Evolutionary conservation across 371 early-diverging fungal genomes (phyloP), one percentile per base, ranked within the genome.

Genomic region (Rhizopus arrhizus): DNA sequence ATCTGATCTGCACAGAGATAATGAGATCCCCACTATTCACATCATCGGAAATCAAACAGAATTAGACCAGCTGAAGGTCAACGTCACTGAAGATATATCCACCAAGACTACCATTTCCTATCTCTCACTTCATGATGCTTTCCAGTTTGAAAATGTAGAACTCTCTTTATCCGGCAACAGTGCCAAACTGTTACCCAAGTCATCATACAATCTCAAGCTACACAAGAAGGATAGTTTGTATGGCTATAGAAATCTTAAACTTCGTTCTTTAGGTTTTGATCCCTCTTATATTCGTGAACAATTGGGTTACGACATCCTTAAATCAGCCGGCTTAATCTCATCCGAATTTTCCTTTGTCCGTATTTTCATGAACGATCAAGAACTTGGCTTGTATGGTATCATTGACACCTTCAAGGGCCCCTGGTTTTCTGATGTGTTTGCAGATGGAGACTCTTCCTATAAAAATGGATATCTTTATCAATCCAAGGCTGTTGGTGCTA

Each of bases 271-370:
- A 7, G 55, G 34, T 34, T 62, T 69, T 1, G 75, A 74, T 58
- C 72, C 69, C 9, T 71, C 75, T 4, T 74, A 69, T 38, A 28
- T 74, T 11, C 69, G 75, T 34, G 75, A 75, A 52, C 43, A 54
- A 13, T 10, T 72, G 2, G 53, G 29, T 11, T 72, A 65, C 43
- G 72, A 69, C 35, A 41, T 62, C 16, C 6, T 66, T 1, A 31
- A 56, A 5, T 64, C 72, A 5, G 55, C 58, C 0, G 75, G 75
- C 29, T 51, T 75, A 13, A 45, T 69, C 10, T 47, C 63, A 8
- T 48, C 65, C 2, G 51, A 61, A 3, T 61, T 38, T 32, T 67
- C 69, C 4, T 83, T 54, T 56, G 53, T 35, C 33, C 65, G 75
- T 15, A 51, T 77, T 7, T 68, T 68, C 29, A 56, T 77, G 31